These are phyloP conservation scores for Citrus medica DNA, from an alignment of 345 rosid species.

Conservation along the genomic window DNA sequence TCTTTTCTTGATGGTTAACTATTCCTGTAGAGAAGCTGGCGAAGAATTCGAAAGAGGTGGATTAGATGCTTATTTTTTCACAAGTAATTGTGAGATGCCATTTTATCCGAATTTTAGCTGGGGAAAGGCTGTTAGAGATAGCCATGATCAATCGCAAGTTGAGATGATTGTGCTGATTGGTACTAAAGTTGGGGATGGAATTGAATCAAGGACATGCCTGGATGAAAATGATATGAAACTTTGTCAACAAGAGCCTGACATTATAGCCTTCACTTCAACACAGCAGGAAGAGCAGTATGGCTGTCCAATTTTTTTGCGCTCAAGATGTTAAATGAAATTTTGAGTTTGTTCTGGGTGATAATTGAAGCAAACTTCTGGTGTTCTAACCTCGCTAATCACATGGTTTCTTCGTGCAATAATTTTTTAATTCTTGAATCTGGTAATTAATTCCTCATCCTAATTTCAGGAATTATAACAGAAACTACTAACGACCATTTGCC, in stretches of 20 bases:
- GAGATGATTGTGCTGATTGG: conserved; percentile 6
- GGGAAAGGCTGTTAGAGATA: conserved; percentile 24
- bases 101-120: conserved; percentile 30
- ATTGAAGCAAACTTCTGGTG: too few species aligned
- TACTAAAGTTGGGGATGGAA: conserved; percentile 14
- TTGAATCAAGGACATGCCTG: conserved; percentile 27
- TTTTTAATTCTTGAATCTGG: too few species aligned
- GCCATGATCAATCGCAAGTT: conserved; percentile 6
- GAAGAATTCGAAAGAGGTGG: not conserved
- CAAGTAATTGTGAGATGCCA: conserved; percentile 24
- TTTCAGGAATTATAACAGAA: too few species aligned
- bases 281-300: not conserved
- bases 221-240: conserved; percentile 10
- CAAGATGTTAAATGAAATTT: not conserved
- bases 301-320: not conserved
- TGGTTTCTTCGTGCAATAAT: too few species aligned
- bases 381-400: too few species aligned
- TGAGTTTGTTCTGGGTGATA: not conserved
- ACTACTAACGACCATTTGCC: too few species aligned
- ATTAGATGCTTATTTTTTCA: conserved; percentile 9
- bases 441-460: too few species aligned
- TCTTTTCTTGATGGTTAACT: not conserved
- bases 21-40: not conserved
- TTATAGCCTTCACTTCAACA: not conserved
- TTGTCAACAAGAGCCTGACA: not conserved